Evolutionary conservation across 2,329 filamentous ascomycete genomes (phyloP).

Genomic region (Neofusicoccum laricinum): DNA sequence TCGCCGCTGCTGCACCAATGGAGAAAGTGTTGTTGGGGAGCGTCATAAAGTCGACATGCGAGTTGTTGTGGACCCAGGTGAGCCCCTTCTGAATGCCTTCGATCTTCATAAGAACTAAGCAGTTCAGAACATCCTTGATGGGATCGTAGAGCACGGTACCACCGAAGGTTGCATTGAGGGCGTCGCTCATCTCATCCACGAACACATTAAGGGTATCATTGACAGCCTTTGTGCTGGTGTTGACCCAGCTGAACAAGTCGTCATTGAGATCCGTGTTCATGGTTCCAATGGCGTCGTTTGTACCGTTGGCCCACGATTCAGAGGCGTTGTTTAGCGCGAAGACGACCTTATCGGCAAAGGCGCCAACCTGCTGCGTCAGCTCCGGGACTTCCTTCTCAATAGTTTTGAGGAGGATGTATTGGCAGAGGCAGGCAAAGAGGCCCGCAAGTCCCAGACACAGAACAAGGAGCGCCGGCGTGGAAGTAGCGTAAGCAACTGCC

Average conservation of each 20-base stretch:
- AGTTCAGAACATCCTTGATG: conserved; percentile 76
- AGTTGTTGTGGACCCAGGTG: conserved; percentile 90
- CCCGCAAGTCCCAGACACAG: conserved; percentile 79
- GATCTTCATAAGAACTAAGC: conserved; percentile 85
- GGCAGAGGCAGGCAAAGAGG: conserved; percentile 77
- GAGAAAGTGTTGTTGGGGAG: conserved; percentile 82
- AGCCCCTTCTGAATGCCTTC: conserved; percentile 79
- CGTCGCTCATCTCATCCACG: conserved; percentile 70
- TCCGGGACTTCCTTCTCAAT: conserved; percentile 74
- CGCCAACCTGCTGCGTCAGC: conserved; percentile 69
- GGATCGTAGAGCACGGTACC: conserved; percentile 76
- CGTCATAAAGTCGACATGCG: conserved; percentile 75
- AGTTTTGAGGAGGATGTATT: conserved; percentile 71
- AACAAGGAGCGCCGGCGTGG: conserved; percentile 79
- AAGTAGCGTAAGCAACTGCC: conserved; percentile 84
- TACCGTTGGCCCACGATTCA: conserved; percentile 69
- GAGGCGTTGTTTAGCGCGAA: conserved; percentile 70
- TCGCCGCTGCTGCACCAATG: conserved; percentile 63
- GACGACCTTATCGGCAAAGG: conserved; percentile 77
- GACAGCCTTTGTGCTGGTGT: conserved; percentile 74
- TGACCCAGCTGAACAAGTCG: conserved; percentile 83
- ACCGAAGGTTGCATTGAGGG: conserved; percentile 75
- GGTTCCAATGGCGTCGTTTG: conserved; percentile 67
- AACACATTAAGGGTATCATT: conserved; percentile 85
- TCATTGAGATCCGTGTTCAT: conserved; percentile 74